Percentiles rank a stretch among this genome's conserved stretches.
These are phyloP conservation scores for Aspergillus chevalieri DNA, from an alignment of 2,329 filamentous ascomycete species.

Conservation along the genomic window DNA sequence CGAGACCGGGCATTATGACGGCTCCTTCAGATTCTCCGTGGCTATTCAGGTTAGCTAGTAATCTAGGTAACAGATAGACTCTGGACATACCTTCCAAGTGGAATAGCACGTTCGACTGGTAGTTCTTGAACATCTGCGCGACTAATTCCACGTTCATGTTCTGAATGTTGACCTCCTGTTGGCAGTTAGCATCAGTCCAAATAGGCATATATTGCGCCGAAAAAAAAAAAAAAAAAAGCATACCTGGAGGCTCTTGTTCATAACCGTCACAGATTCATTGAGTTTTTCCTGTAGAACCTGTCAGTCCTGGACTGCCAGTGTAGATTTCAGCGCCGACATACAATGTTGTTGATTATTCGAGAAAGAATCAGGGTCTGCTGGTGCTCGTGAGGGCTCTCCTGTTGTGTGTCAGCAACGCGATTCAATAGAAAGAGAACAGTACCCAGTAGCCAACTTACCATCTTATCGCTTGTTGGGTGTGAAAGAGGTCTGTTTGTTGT, in stretches of 20 bases:
- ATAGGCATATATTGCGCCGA: neutral
- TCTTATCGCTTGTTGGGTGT: conserved; percentile 2
- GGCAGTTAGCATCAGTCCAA: neutral
- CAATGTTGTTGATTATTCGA: conserved; percentile 95
- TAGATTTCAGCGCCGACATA: conserved; percentile 44
- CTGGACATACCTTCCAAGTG: conserved; percentile 75
- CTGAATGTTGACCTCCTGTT: conserved; percentile 89
- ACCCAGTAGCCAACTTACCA: conserved; percentile 8
- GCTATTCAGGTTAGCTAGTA: conserved; percentile 44
- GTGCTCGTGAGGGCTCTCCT: conserved; percentile 96
- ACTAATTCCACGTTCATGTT: conserved; percentile 99
- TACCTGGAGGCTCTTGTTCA: conserved; percentile 90
- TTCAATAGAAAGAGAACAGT: too few relatives aligned
- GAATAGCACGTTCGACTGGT: conserved; percentile 95
- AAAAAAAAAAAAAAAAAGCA: too few relatives aligned
- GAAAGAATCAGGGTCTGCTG: conserved; percentile 91
- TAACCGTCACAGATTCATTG: conserved; percentile 84
- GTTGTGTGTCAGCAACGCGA: conserved; percentile 1
- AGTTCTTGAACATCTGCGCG: conserved; percentile 99
- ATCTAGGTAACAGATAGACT: neutral
- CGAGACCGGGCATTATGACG: conserved; percentile 46
- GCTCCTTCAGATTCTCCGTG: conserved; percentile 76
- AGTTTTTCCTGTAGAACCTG: conserved; percentile 70
- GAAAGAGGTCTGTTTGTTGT: conserved; percentile 9
- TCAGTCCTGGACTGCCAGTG: conserved; percentile 5